Base-by-base conservation (phyloP, 2,329 filamentous ascomycete genomes). In the Biscogniauxia mediterranea region DNA sequence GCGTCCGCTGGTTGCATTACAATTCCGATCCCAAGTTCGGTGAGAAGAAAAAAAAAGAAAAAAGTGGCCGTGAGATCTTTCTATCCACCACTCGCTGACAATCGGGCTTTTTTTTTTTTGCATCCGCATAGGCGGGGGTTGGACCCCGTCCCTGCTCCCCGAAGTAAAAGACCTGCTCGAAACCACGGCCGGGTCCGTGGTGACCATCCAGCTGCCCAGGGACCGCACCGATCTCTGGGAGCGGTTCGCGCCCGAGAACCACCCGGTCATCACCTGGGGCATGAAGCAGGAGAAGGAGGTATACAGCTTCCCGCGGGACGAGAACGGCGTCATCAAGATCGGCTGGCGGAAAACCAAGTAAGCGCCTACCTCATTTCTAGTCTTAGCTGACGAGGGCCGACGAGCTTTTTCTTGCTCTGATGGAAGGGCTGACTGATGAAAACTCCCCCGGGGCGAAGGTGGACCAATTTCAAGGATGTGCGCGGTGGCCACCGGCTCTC, bases 331-430 rank as follows among this genome's bases (percentile, higher is more conserved):
- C n/a, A 65, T 83, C 56, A 83, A 83, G 65, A 76, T 82, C 60
- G 83, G 79, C 1, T 85, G 79, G 61, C 76, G 82, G 0, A 80
- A 79, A 1, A 81, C 75, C 0, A 85, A 85, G 68, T 82, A 76
- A 65, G 81, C 23, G 78, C 1, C 2, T 3, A 17, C 15, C 19
- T 54, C 9, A 23, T 2, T 23, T 32, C 28, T 32, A 32, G 28
- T 13, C 28, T 13, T 9, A 32, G 28, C 7, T 32, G 28, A 32
- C 28, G 28, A 32, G 28, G 2, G 26, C 26, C 5, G 8, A 28
- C 26, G n/a, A n/a, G n/a, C n/a, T n/a, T n/a, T n/a, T n/a, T n/a
- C n/a, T 23, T 5, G 2, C 5, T 23, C 23, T 23, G 23, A 23
- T 5, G 23, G 23, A 23, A 23, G n/a, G n/a, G 2, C 23, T 23